Evolutionary conservation across 1,284 basidiomycete species (phyloP).

Genomic region (Irpex rosettiformis): DNA sequence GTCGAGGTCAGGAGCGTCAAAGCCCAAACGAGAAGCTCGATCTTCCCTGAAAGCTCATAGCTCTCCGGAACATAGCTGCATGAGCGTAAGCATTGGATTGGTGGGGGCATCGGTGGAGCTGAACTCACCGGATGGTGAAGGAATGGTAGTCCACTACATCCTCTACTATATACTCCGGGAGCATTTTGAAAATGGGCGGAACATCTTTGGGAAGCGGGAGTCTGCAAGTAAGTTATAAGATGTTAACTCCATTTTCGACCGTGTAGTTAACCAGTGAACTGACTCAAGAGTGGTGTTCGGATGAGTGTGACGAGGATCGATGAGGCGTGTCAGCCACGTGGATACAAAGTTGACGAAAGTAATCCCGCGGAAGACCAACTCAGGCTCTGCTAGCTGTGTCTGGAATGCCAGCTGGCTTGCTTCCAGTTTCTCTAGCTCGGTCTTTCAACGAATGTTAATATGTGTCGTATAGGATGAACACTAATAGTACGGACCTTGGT

Average conservation of each 20-base stretch:
- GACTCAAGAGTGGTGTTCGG: constrained; percentile 70
- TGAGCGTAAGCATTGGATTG: no score
- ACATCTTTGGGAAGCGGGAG: constrained; percentile 86
- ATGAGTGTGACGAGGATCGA: constrained; percentile 82
- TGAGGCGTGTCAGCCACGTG: constrained; percentile 91
- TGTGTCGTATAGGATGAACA: background rate
- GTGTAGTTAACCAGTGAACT: no score
- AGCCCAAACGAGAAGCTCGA: constrained; percentile 86
- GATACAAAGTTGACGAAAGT: constrained; percentile 89
- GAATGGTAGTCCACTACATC: constrained; percentile 90
- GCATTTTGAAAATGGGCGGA: constrained; percentile 79
- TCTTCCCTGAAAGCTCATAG: constrained; percentile 79
- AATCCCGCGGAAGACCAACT: constrained; percentile 77
- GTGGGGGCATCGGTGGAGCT: no score
- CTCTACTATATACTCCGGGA: constrained; percentile 95
- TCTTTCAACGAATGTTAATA: constrained; percentile 34
- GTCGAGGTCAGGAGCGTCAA: constrained; percentile 93
- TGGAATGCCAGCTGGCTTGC: constrained; percentile 77
- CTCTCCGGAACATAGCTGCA: constrained; percentile 78
- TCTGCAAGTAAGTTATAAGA: constrained; percentile 43
- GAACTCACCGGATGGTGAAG: constrained; percentile 79
- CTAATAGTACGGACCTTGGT: constrained; percentile 52
- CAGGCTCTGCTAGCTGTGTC: constrained; percentile 85
- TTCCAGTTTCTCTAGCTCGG: constrained; percentile 66
- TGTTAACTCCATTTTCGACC: no score